phyloP scores from a whole-genome alignment of 2,329 filamentous ascomycete species.

The Pseudogymnoascus sp. region DNA sequence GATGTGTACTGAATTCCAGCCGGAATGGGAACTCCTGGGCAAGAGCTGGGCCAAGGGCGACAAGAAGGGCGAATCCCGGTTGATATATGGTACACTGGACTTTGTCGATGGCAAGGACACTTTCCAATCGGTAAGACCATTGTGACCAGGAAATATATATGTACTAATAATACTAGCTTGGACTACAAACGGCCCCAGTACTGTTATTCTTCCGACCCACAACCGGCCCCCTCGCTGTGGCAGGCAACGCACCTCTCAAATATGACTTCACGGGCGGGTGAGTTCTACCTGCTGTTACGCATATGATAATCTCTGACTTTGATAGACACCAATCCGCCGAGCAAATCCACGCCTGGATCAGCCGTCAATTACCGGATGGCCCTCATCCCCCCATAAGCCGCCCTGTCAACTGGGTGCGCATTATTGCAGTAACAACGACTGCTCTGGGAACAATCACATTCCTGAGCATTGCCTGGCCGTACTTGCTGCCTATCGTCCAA shows the following conservation, averaged over 20 bases:
- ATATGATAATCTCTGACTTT: constrained; percentile 11
- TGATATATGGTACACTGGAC: constrained; percentile 80
- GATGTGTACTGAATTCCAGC: constrained; percentile 83
- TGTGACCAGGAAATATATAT: constrained; percentile 7
- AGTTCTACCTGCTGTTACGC: constrained; percentile 25
- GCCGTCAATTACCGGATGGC: constrained; percentile 67
- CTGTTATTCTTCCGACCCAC: constrained; percentile 84
- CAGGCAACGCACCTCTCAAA: constrained; percentile 61
- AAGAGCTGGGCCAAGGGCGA: constrained; percentile 85
- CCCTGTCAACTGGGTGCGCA: constrained; percentile 79
- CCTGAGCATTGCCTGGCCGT: constrained; percentile 64
- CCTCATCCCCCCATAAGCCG: constrained; percentile 72
- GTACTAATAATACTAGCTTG: constrained; percentile 51
- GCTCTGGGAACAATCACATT: constrained; percentile 63
- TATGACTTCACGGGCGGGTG: constrained; percentile 82
- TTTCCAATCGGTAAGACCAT: constrained; percentile 68
- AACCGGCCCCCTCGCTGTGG: constrained; percentile 66
- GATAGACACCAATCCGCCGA: constrained; percentile 67
- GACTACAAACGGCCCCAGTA: constrained; percentile 89
- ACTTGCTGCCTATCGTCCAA: constrained; percentile 71
- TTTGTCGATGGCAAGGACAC: constrained; percentile 76
- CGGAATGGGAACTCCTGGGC: constrained; percentile 82
- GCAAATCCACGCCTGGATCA: constrained; percentile 69
- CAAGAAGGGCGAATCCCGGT: constrained; percentile 60
- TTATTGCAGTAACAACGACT: constrained; percentile 60